These are phyloP conservation scores for Huntiella decipiens DNA, from an alignment of 2,329 filamentous ascomycete species.

Conservation along the genomic window DNA sequence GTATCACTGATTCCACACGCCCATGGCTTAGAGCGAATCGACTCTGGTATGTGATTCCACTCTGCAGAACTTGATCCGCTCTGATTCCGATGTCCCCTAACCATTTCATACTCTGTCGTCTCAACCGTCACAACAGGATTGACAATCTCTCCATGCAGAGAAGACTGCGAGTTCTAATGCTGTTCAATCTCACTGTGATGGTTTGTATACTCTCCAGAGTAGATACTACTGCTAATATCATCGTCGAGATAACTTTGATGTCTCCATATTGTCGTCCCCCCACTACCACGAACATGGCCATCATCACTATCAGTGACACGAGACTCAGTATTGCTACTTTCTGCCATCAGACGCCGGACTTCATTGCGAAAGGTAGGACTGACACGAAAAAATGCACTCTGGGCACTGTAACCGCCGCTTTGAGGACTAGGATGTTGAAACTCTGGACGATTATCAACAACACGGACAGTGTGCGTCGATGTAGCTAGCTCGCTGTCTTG, in stretches of 20 bases:
- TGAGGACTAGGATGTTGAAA: slow-evolving; percentile 10
- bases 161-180: background rate
- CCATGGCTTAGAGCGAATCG: slow-evolving; percentile 6
- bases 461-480: slow-evolving; percentile 9
- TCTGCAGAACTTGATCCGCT: slow-evolving; percentile 9
- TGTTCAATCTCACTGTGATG: background rate
- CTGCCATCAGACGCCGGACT: slow-evolving; percentile 9
- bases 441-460: slow-evolving; percentile 7
- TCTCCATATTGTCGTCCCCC: slow-evolving; percentile 5
- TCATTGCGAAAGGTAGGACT: slow-evolving; percentile 9
- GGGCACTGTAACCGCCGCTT: slow-evolving; percentile 4
- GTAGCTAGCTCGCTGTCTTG: slow-evolving; percentile 7
- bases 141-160: background rate
- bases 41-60: slow-evolving; percentile 10
- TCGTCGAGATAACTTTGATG: background rate
- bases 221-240: slow-evolving; percentile 6
- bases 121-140: background rate
- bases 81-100: background rate
- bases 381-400: slow-evolving; percentile 9
- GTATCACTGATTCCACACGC: slow-evolving; percentile 1
- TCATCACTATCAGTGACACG: background rate
- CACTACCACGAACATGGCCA: background rate
- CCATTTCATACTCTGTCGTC: background rate
- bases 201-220: slow-evolving; percentile 4
- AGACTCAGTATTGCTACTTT: background rate